Conservation (phyloP, 2,329 filamentous ascomycete genomes). For the Colletotrichum endophyticum region DNA sequence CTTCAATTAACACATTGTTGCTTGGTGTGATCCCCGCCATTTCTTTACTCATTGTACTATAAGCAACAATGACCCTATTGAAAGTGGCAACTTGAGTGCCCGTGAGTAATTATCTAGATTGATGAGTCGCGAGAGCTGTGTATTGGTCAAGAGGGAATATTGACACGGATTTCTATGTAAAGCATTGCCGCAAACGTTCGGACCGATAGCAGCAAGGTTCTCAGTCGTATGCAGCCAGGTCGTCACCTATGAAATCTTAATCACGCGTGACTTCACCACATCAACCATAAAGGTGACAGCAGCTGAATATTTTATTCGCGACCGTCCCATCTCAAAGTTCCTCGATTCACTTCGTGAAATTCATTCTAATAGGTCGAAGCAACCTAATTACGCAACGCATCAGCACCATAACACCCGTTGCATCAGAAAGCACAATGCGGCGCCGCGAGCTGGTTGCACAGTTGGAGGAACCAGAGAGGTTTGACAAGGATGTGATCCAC, state of each 20-base stretch:
- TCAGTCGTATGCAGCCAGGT: background rate
- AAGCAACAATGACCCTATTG: background rate
- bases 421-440: fast-evolving
- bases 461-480: background rate
- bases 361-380: background rate
- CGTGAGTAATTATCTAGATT: background rate
- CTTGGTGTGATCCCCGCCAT: background rate
- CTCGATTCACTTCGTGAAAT: background rate
- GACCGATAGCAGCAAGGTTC: background rate
- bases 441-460: background rate
- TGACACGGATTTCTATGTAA: background rate
- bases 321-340: fast-evolving
- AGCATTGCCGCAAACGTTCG: background rate
- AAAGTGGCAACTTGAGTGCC: background rate
- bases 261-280: background rate
- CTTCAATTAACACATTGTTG: background rate
- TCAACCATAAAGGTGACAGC: background rate
- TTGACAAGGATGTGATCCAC: background rate
- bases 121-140: background rate
- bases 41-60: background rate
- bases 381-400: background rate
- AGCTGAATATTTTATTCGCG: background rate
- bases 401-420: background rate
- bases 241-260: background rate
- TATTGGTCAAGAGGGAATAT: background rate